Base-by-base conservation (phyloP, 1,284 basidiomycete species). In the Gastroboletus turbinatus region DNA sequence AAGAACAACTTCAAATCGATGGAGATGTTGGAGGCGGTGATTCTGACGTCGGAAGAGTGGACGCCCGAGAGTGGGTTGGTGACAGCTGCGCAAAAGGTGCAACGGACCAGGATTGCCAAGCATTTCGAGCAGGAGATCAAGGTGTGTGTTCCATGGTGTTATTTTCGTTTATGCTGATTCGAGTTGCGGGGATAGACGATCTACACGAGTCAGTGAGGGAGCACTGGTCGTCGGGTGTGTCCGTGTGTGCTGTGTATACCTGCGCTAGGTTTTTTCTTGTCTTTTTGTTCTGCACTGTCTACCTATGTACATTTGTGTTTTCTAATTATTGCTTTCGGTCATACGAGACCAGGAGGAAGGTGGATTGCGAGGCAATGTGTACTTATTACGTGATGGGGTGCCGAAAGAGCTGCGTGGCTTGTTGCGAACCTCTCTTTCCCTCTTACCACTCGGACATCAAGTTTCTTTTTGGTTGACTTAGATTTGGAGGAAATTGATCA, bases 11-110 rank as follows among this genome's bases (percentile, higher is more conserved):
- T 98, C 75, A 96, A 92, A 78, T 71, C 80, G 39, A 83, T 94
- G 77, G 96, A 98, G 76, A 71, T 87, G 52, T 75, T 96, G 39
- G 85, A 91, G 70, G 85, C 80, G 11, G 85, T 96, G 30, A 80
- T 97, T 29, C 74, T 97, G 63, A 88, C 90, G 3, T 70, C 85
- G 7, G 91, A 94, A 16, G 94, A 96, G 75, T 96, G 94, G 94
- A 95, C 92, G 19, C 91, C 94, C 0, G 88, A 94, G 79, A 91
- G 75, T 61, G 94, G 92, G 49, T 79, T 94, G 51, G 83, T 95
- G 39, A 96, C 94, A 0, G 91, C 94, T 33, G 29, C 29, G 10
- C 29, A 30, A 30, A 30, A 30, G 29, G 29, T 30, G 29, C 29
- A 30, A 30, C 29, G 94, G 61, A 83, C 81, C 73, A 83, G 78